These are phyloP conservation scores for Rhizopogon vinicolor DNA, from an alignment of 768 basidiomycete species.

Conservation along the genomic window DNA sequence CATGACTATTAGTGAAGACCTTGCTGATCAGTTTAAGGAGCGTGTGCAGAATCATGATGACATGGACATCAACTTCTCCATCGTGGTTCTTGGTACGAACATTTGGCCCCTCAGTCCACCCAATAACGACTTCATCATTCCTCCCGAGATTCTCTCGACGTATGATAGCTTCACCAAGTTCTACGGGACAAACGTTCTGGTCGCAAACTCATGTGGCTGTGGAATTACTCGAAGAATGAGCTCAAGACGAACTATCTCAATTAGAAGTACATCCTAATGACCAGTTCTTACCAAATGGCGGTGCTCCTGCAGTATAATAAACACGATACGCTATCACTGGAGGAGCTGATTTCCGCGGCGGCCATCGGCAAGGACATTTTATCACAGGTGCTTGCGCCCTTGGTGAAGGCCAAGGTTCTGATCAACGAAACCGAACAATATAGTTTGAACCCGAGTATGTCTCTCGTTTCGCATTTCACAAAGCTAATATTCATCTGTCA, in stretches of 20 bases:
- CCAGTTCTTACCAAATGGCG: constrained; percentile 92
- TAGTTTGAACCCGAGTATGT: constrained; percentile 79
- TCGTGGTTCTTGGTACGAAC: constrained; percentile 93
- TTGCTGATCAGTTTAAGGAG: constrained; percentile 93
- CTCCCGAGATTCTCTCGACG: constrained; percentile 78
- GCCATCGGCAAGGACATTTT: constrained; percentile 77
- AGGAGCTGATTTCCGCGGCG: constrained; percentile 78
- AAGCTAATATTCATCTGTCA: constrained; percentile 21
- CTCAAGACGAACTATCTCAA: constrained; percentile 88
- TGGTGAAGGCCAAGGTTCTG: constrained; percentile 87
- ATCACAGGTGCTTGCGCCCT: constrained; percentile 53
- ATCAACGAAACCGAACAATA: constrained; percentile 86
- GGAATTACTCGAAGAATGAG: constrained; percentile 98
- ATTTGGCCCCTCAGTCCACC: constrained; percentile 93
- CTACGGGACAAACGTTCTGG: constrained; percentile 94
- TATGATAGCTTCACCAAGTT: constrained; percentile 91
- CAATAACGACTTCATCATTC: constrained; percentile 82
- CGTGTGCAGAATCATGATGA: constrained; percentile 87
- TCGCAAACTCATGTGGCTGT: constrained; percentile 94
- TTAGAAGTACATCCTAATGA: constrained; percentile 96
- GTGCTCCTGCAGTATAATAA: constrained; percentile 94
- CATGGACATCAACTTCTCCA: constrained; percentile 84
- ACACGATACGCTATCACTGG: constrained; percentile 78
- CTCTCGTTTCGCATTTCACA: neutral
- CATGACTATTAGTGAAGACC: constrained; percentile 91